These are phyloP conservation scores for Stachybotrys chartarum DNA, from an alignment of 2,329 filamentous ascomycete species.

Conservation along the genomic window DNA sequence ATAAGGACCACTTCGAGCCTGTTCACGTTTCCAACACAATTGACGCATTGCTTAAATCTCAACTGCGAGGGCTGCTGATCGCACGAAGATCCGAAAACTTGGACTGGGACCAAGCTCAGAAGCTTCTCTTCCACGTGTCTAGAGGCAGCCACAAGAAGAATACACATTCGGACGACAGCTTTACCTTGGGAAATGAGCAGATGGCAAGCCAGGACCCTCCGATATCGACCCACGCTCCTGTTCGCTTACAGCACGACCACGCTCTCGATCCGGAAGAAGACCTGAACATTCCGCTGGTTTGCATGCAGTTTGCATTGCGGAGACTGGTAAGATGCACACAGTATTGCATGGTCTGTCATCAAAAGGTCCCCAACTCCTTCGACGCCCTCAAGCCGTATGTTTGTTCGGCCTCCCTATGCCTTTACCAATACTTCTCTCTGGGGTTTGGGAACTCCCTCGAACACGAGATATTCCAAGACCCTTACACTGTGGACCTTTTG, in stretches of 20 bases:
- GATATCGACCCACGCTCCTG: constrained; percentile 4
- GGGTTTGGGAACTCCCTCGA: constrained; percentile 82
- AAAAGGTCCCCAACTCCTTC: constrained; percentile 55
- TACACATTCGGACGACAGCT: neutral
- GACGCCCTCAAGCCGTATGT: constrained; percentile 72
- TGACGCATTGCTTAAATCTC: constrained; percentile 50
- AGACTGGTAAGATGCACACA: constrained; percentile 76
- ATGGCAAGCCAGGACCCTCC: neutral
- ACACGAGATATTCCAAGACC: constrained; percentile 72
- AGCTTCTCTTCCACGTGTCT: constrained; percentile 5
- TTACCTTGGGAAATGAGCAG: too few relatives aligned
- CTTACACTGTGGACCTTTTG: constrained; percentile 77
- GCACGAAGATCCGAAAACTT: constrained; percentile 45
- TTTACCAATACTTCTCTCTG: constrained; percentile 84
- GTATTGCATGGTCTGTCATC: constrained; percentile 82
- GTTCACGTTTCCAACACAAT: constrained; percentile 69
- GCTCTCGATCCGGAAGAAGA: constrained; percentile 19
- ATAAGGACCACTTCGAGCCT: constrained; percentile 22
- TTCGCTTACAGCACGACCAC: constrained; percentile 20
- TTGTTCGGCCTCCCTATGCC: constrained; percentile 66
- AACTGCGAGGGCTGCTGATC: constrained; percentile 56
- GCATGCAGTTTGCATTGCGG: constrained; percentile 70
- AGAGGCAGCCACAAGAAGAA: constrained; percentile 3
- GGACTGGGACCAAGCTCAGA: constrained; percentile 48
- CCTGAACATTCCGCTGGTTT: constrained; percentile 45